phyloP scores from a whole-genome alignment of 345 rosid genomes.

The Euclidium syriacum region DNA sequence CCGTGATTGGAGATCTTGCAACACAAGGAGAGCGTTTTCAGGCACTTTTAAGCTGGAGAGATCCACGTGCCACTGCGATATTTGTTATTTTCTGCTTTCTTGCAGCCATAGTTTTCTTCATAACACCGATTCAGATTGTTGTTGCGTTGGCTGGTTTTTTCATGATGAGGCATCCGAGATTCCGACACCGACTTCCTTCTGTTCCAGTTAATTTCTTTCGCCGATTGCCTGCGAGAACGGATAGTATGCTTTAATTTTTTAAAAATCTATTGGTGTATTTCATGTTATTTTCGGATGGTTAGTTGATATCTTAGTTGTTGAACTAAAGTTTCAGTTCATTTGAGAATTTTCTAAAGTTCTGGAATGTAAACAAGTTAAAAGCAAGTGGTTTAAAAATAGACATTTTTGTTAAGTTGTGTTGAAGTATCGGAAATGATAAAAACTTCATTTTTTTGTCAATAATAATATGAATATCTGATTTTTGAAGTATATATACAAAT shows the following conservation, averaged over 20 bases:
- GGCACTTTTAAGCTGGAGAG: constrained; percentile 93
- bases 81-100: constrained; percentile 70
- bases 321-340: not conserved
- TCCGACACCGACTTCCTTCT: constrained; percentile 73
- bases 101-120: constrained; percentile 76
- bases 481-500: too few species aligned
- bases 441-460: too few species aligned
- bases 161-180: constrained; percentile 87
- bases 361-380: not conserved
- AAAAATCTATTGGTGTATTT: not conserved
- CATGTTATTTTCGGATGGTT: not conserved
- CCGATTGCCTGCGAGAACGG: constrained; percentile 84
- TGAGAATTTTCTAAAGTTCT: not conserved
- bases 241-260: constrained; percentile 61
- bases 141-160: constrained; percentile 79
- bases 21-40: constrained; percentile 93
- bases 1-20: constrained; percentile 91
- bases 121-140: constrained; percentile 86
- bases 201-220: constrained; percentile 95
- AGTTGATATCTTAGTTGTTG: not conserved
- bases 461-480: too few species aligned
- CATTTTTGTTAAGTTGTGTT: not conserved
- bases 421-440: too few species aligned
- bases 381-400: too few species aligned
- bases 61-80: constrained; percentile 82